phyloP scores from a whole-genome alignment of 1,139 yeast genomes.

The Pichia sp. region DNA sequence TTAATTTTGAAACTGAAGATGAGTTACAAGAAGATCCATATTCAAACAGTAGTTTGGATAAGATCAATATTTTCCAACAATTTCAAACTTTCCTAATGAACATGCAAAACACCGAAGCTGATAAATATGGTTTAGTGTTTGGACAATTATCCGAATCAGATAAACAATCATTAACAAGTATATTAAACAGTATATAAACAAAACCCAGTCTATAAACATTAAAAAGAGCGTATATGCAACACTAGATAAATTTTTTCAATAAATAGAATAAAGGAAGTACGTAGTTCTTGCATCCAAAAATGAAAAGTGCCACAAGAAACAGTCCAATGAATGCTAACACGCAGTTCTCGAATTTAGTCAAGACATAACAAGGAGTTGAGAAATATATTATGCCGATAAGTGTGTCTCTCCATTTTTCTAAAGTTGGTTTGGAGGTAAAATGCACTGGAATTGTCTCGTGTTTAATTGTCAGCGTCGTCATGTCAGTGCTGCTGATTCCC shows the following conservation, averaged over 20 bases:
- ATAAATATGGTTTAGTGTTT: slow-evolving; percentile 28
- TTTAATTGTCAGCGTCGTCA: not conserved
- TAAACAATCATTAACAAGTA: slow-evolving; percentile 6
- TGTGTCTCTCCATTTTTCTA: slow-evolving; percentile 2
- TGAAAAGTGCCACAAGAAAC: not conserved
- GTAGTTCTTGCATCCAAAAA: slow-evolving; percentile 12
- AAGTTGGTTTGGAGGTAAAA: slow-evolving; percentile 6
- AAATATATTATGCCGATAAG: slow-evolving; percentile 6
- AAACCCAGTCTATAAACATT: not conserved
- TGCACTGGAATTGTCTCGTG: slow-evolving; percentile 1
- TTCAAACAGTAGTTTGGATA: slow-evolving; percentile 71
- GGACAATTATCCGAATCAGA: slow-evolving; percentile 7
- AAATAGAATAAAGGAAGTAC: slow-evolving; percentile 9
- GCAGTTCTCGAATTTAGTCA: slow-evolving; percentile 9
- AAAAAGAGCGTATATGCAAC: not conserved
- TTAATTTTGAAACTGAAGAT: slow-evolving; percentile 22
- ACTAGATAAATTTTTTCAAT: slow-evolving; percentile 1
- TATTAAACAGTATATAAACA: slow-evolving; percentile 9
- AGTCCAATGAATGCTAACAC: not conserved
- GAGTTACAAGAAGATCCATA: slow-evolving; percentile 72
- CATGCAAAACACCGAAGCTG: slow-evolving; percentile 32
- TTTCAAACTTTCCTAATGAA: slow-evolving; percentile 40
- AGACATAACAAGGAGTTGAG: slow-evolving; percentile 1
- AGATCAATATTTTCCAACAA: slow-evolving; percentile 54
- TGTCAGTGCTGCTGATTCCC: no score